A percentile compares a stretch with the other conserved stretches of the same genome.
phyloP scores from a whole-genome alignment of 495 filamentous ascomycete genomes.

The Hypoxylon trugodes region DNA sequence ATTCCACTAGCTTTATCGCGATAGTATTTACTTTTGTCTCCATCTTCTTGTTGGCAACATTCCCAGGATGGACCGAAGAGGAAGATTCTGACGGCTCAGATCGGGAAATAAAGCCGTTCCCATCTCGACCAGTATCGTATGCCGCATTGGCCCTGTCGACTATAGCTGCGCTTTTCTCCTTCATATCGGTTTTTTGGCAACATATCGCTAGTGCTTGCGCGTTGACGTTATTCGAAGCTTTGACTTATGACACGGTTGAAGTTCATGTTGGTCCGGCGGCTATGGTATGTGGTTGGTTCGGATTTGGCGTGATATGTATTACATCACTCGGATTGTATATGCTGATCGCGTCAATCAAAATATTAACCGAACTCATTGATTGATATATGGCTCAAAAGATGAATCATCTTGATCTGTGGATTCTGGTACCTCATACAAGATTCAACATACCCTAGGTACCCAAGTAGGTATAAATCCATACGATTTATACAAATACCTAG shows the following conservation, averaged over 20 bases:
- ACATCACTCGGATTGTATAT: background rate
- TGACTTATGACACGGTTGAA: conserved; percentile 60
- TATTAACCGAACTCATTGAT: background rate
- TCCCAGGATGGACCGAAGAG: conserved; percentile 70
- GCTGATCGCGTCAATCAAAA: background rate
- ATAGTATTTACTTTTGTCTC: background rate
- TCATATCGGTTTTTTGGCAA: conserved; percentile 74
- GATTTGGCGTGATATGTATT: background rate
- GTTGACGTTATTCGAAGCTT: conserved; percentile 46
- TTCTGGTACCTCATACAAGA: too few species aligned
- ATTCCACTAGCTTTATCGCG: background rate
- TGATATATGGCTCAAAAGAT: background rate
- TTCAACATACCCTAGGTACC: too few species aligned
- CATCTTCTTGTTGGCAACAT: background rate
- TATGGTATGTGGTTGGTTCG: conserved; percentile 65
- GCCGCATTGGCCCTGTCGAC: conserved; percentile 75
- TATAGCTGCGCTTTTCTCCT: conserved; percentile 73
- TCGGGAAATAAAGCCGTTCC: conserved; percentile 74
- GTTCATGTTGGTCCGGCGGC: conserved; percentile 87
- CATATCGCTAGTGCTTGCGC: conserved; percentile 92
- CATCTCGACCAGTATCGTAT: conserved; percentile 71
- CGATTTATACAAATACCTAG: too few species aligned
- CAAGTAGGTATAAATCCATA: too few species aligned
- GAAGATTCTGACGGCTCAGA: conserved; percentile 67
- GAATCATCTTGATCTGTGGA: background rate